A percentile compares a stretch with the other conserved stretches of the same genome.
Conservation (phyloP, 1,284 basidiomycete species). For the Sporisorium iseilematis-ciliati region DNA sequence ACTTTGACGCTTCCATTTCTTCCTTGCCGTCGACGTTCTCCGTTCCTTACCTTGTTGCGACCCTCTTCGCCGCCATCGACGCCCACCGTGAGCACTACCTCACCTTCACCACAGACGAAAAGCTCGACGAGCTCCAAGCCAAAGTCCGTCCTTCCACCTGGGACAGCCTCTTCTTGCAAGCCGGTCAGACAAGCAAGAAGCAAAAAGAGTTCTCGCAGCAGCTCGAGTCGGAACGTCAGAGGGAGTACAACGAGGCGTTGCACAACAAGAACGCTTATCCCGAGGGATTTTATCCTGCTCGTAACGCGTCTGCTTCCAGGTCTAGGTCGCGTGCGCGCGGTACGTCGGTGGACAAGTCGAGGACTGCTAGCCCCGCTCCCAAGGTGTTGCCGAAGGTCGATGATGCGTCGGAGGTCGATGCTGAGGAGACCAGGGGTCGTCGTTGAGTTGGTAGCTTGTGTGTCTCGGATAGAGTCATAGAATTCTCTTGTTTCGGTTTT, state of each 20-base stretch:
- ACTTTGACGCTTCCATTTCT: slow-evolving; percentile 35
- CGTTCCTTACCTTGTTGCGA: slow-evolving; percentile 39
- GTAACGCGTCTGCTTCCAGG: slow-evolving; percentile 15
- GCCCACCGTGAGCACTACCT: slow-evolving; percentile 55
- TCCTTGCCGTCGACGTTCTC: slow-evolving; percentile 16
- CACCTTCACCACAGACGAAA: slow-evolving; percentile 80
- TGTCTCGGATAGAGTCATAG: background rate
- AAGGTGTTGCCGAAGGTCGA: slow-evolving; percentile 15
- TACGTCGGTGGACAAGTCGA: slow-evolving; percentile 14
- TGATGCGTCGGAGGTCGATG: slow-evolving; percentile 2
- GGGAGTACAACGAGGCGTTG: slow-evolving; percentile 43
- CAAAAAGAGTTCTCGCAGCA: slow-evolving; percentile 49
- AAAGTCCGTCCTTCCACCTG: slow-evolving; percentile 57
- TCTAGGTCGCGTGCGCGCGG: slow-evolving; percentile 17
- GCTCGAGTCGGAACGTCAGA: slow-evolving; percentile 32
- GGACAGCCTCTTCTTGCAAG: slow-evolving; percentile 49
- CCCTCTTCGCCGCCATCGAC: slow-evolving; percentile 42
- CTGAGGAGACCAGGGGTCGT: slow-evolving; percentile 27
- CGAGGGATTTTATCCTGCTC: slow-evolving; percentile 38
- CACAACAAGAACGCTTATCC: slow-evolving; percentile 40
- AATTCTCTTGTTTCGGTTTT: background rate
- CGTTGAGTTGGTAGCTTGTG: slow-evolving; percentile 14
- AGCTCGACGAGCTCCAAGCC: slow-evolving; percentile 75
- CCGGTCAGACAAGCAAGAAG: slow-evolving; percentile 47
- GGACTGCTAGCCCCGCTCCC: slow-evolving; percentile 35